A percentile compares a stretch with the other conserved stretches of the same genome.
Evolutionary conservation across 345 rosid genomes (phyloP).

Genomic region (Aegle marmelos): DNA sequence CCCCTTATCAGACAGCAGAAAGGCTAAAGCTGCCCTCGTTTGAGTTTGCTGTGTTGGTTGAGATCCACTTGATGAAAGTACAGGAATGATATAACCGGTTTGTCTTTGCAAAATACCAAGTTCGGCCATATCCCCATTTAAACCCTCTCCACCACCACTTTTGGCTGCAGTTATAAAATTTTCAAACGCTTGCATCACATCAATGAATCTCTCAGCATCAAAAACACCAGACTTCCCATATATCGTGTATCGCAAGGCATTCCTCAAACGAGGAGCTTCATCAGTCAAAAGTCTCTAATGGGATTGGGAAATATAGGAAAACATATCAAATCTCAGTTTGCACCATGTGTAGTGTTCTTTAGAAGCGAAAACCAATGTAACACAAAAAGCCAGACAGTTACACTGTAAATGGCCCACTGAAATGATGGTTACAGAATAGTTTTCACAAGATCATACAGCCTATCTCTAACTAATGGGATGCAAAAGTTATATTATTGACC

Average conservation of each 20-base stretch:
- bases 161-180: constrained; percentile 89
- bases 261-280: constrained; percentile 81
- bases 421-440: not conserved
- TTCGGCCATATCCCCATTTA: constrained; percentile 94
- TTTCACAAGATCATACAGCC: constrained; percentile 1
- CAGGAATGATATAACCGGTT: constrained; percentile 32
- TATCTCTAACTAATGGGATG: not conserved
- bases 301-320: constrained; percentile 8
- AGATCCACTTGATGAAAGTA: constrained; percentile 33
- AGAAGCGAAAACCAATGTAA: not conserved
- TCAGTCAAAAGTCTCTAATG: constrained; percentile 88
- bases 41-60: constrained; percentile 58
- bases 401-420: not conserved
- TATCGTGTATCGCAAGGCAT: constrained; percentile 86
- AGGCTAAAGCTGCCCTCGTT: constrained; percentile 87
- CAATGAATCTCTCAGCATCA: constrained; percentile 97
- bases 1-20: constrained; percentile 84
- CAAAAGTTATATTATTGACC: not conserved
- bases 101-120: constrained; percentile 63
- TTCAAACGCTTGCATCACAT: constrained; percentile 98
- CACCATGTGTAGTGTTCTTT: not conserved
- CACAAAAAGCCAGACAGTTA: not conserved
- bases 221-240: constrained; percentile 90
- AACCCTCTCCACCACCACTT: constrained; percentile 92
- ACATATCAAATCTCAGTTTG: constrained; percentile 1